A percentile compares a stretch with the other conserved stretches of the same genome.
Evolutionary conservation across 306 rosid genomes (phyloP).

Genomic region (Cicer chorassanicum): DNA sequence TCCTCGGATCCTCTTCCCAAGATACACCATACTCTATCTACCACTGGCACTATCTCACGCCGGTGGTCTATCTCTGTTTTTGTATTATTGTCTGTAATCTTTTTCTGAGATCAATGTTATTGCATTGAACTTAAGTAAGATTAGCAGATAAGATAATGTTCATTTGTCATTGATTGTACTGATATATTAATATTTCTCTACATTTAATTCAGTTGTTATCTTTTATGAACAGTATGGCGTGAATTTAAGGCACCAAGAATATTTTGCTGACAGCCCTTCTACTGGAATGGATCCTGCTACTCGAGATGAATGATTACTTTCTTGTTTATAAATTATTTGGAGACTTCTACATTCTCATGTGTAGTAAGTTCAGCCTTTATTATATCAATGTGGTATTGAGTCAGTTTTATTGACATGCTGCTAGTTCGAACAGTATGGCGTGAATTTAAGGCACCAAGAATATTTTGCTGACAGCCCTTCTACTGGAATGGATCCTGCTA

Average conservation of each 20-base stretch:
- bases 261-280: slow-evolving; percentile 94
- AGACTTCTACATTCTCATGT: slow-evolving; percentile 34
- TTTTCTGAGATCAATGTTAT: slow-evolving; percentile 12
- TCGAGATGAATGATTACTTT: slow-evolving; percentile 75
- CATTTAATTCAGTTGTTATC: slow-evolving; percentile 18
- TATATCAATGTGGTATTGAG: slow-evolving; percentile 21
- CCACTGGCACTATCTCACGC: neutral
- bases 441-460: slow-evolving; percentile 93
- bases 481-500: slow-evolving; percentile 79
- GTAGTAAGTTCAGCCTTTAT: slow-evolving; percentile 1
- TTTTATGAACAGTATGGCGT: slow-evolving; percentile 61
- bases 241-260: slow-evolving; percentile 94
- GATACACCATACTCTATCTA: neutral
- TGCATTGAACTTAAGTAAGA: slow-evolving; percentile 7
- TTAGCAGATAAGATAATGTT: slow-evolving; percentile 18
- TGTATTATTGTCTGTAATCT: slow-evolving; percentile 16
- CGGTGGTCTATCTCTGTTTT: slow-evolving; percentile 4
- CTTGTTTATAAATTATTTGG: slow-evolving; percentile 16
- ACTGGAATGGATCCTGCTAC: slow-evolving; percentile 84
- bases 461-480: slow-evolving; percentile 97
- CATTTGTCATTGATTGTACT: slow-evolving; percentile 22
- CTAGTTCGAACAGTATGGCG: slow-evolving; percentile 66
- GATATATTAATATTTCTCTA: slow-evolving; percentile 6
- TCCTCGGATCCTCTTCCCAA: neutral
- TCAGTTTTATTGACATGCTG: too few species aligned